Conservation (phyloP, 257 asterid genomes). For the Solanum paucissectum region DNA sequence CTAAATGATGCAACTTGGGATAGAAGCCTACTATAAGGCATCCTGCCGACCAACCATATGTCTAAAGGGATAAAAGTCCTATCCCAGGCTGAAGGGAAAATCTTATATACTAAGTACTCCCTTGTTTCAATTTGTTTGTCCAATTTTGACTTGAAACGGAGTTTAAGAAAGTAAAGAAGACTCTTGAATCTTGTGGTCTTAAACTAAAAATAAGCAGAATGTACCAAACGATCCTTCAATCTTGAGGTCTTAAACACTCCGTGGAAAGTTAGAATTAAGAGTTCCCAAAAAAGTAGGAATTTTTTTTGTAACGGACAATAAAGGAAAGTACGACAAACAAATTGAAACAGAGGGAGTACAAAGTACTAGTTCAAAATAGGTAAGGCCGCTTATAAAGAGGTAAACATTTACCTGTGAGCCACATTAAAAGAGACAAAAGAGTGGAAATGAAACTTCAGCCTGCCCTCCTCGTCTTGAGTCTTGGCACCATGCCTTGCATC, state of each 20-base stretch:
- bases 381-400: neutral
- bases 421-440: slow-evolving; percentile 86
- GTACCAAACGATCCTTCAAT: neutral
- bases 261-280: neutral
- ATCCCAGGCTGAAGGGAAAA: neutral
- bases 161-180: neutral
- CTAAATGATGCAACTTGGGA: neutral
- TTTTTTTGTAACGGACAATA: neutral
- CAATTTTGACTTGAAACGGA: neutral
- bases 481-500: slow-evolving; percentile 96
- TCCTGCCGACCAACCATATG: neutral
- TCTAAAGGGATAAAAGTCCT: neutral
- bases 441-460: slow-evolving; percentile 89
- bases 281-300: neutral
- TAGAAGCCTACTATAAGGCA: neutral
- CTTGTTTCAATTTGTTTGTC: neutral
- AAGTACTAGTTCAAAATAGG: neutral
- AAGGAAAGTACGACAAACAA: neutral
- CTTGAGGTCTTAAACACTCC: neutral
- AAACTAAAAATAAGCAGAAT: neutral
- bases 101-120: neutral
- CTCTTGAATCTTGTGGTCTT: neutral
- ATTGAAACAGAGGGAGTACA: neutral
- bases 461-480: slow-evolving; percentile 76
- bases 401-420: slow-evolving; percentile 58